Evolutionary conservation across 345 rosid species (phyloP).

Genomic region (Citropsis articulata): DNA sequence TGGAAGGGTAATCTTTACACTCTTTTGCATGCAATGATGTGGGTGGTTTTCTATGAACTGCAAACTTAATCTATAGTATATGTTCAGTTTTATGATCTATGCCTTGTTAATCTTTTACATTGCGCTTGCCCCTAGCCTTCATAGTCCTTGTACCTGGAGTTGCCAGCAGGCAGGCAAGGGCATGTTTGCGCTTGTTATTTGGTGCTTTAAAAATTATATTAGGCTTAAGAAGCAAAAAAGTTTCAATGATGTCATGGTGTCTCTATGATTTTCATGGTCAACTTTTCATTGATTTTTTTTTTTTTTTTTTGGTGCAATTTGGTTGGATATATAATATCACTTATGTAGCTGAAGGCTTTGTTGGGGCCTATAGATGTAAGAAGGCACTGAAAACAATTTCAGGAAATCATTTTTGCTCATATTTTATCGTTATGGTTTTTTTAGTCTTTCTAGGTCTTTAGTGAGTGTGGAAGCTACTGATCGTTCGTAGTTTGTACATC

Average conservation of each 20-base stretch:
- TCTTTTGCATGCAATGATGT: neutral
- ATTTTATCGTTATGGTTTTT: neutral
- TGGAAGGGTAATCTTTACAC: slow-evolving; percentile 67
- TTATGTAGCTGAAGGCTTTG: neutral
- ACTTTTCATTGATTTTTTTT: neutral
- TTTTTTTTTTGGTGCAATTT: too few species aligned
- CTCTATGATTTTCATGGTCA: neutral
- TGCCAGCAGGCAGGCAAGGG: neutral
- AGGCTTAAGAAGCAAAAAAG: neutral
- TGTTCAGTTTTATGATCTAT: neutral
- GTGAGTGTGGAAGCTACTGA: neutral
- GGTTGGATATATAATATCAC: neutral
- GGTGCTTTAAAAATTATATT: neutral
- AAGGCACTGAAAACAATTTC: neutral
- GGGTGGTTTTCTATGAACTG: neutral
- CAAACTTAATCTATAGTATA: neutral
- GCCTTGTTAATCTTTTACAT: neutral
- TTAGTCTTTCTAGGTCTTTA: neutral
- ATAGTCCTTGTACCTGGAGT: neutral
- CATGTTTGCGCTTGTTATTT: neutral
- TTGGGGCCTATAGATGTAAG: neutral
- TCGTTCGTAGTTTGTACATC: neutral
- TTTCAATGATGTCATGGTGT: neutral
- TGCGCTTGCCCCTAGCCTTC: neutral
- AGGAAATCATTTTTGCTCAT: neutral